A percentile compares a stretch with the other conserved stretches of the same genome.
Conservation (phyloP, 2,329 filamentous ascomycete species). For the Corinectria fuckeliana region DNA sequence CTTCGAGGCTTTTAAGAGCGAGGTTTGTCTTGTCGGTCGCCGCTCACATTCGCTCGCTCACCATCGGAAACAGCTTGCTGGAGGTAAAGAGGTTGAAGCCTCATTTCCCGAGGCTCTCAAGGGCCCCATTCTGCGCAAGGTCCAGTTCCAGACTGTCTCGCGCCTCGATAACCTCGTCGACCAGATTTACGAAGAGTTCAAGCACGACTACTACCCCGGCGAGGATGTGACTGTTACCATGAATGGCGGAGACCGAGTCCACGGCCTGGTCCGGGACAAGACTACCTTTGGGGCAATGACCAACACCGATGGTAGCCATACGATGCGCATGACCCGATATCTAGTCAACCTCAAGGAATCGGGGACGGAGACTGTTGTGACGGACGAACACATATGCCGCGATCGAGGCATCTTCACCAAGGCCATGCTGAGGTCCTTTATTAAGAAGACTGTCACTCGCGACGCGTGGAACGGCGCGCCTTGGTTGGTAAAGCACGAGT, state of each 20-base stretch:
- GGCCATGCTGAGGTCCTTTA: constrained; percentile 88
- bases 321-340: constrained; percentile 78
- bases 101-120: constrained; percentile 91
- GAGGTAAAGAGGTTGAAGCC: constrained; percentile 87
- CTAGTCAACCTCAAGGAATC: constrained; percentile 76
- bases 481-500: constrained; percentile 89
- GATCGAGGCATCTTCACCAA: constrained; percentile 95
- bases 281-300: constrained; percentile 70
- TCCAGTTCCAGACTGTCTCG: constrained; percentile 89
- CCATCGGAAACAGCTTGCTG: constrained; percentile 63
- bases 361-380: constrained; percentile 77
- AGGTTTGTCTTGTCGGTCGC: constrained; percentile 64
- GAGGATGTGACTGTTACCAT: constrained; percentile 80
- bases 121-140: constrained; percentile 85
- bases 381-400: constrained; percentile 81
- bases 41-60: constrained; percentile 18
- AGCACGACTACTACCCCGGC: constrained; percentile 88
- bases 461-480: constrained; percentile 96
- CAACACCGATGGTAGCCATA: constrained; percentile 71
- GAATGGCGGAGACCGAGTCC: constrained; percentile 70
- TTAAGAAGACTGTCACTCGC: constrained; percentile 91
- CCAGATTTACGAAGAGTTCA: constrained; percentile 78
- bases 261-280: constrained; percentile 84
- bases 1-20: constrained; percentile 89
- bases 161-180: constrained; percentile 84